Conservation (phyloP, 495 filamentous ascomycete genomes). For the Penicillium lividum region DNA sequence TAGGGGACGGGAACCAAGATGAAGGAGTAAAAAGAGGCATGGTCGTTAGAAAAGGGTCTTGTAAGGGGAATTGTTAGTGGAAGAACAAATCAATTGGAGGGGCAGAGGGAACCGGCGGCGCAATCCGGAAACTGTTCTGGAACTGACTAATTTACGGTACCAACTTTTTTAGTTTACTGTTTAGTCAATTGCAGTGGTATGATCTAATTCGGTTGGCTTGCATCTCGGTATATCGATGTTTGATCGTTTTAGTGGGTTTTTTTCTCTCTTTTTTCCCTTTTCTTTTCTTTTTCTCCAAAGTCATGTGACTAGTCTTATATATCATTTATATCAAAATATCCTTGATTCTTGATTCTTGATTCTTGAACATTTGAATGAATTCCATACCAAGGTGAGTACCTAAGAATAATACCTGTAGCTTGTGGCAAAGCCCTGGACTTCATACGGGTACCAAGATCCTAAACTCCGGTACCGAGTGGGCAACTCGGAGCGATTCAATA, state of each 20-base stretch:
- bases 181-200: not conserved
- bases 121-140: conserved; percentile 16
- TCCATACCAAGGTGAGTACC: too few species aligned
- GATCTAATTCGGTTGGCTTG: too few species aligned
- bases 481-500: conserved; percentile 21
- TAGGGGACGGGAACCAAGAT: conserved; percentile 38
- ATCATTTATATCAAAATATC: too few species aligned
- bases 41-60: conserved; percentile 24
- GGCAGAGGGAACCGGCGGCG: conserved; percentile 29
- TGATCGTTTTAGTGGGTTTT: not conserved
- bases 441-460: conserved; percentile 17
- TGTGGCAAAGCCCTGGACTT: not conserved
- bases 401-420: too few species aligned
- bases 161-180: conserved; percentile 6
- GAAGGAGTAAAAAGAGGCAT: conserved; percentile 42
- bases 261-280: not conserved
- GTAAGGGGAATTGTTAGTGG: conserved; percentile 30
- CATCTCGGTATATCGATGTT: too few species aligned
- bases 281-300: not conserved
- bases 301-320: conserved; percentile 1
- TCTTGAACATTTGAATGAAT: too few species aligned
- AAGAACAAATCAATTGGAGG: conserved; percentile 27
- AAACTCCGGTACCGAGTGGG: conserved; percentile 22
- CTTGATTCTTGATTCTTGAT: too few species aligned
- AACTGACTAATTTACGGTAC: conserved; percentile 22